Percentiles rank a stretch among this genome's conserved stretches.
phyloP scores from a whole-genome alignment of 2,329 filamentous ascomycete genomes.

The Aaosphaeria arxii region DNA sequence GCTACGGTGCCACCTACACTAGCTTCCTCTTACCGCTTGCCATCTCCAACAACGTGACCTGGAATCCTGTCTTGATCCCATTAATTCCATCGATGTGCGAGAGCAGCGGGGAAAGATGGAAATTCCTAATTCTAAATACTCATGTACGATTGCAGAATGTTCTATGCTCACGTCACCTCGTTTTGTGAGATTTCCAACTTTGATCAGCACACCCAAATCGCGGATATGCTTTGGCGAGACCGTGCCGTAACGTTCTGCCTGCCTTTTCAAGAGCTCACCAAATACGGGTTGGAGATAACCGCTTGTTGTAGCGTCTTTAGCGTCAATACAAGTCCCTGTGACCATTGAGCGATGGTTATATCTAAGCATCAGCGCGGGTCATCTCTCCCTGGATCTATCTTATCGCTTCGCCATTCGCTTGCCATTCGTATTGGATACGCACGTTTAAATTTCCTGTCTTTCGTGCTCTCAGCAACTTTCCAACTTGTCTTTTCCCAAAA shows the following conservation, averaged over 20 bases:
- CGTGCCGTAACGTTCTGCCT: background rate
- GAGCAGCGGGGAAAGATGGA: no score
- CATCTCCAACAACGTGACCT: no score
- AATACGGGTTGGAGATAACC: no score
- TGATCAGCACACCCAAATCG: conserved; percentile 21
- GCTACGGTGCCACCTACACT: no score
- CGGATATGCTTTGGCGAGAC: conserved; percentile 19
- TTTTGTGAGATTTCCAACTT: background rate
- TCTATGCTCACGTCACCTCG: no score
- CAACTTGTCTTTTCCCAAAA: background rate
- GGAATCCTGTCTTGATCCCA: no score
- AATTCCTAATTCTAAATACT: no score
- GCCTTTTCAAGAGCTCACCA: conserved; percentile 1
- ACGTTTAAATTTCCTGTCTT: no score
- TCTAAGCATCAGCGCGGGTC: conserved; percentile 6
- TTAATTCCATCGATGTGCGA: no score
- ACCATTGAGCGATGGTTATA: conserved; percentile 15
- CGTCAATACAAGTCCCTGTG: conserved; percentile 14
- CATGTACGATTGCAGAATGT: no score
- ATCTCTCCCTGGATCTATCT: background rate
- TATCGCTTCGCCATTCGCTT: background rate
- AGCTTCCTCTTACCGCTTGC: no score
- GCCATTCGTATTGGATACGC: background rate
- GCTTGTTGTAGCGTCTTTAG: conserved; percentile 8
- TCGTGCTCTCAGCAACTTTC: no score